Evolutionary conservation across 2,329 filamentous ascomycete genomes (phyloP), one percentile per base, ranked within the genome.

Genomic region (Clonostachys rhizophaga): DNA sequence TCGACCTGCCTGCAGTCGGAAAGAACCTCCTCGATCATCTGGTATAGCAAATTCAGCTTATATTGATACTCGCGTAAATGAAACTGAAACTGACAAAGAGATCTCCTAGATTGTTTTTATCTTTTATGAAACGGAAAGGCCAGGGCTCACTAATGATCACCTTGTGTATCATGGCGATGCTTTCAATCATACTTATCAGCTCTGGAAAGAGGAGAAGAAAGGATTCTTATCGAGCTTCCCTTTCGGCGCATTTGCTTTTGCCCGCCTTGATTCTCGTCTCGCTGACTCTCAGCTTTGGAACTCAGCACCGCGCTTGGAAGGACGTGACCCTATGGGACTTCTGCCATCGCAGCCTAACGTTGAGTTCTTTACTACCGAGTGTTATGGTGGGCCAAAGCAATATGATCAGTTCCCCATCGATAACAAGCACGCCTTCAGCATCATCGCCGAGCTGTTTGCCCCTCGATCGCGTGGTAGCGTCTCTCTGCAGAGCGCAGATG

Each of bases 301-400:
- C 4, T 63, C 68, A 5, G 75, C 79, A 1, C 63, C 69, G 0
- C 67, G 73, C 6, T 46, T 64, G 35, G 60, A 68, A 24, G 77
- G 76, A 5, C 76, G 81, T 5, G 83, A 86, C 53, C 79, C 83
- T 0, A 85, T 86, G 81, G 79, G 76, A 16, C 64, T 85, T 14
- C 74, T 73, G 0, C 62, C 68, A 0, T 59, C 62, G 6, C 82
- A 86, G 55, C 79, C 82, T 0, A 80, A 84, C 54, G 58, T 83
- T 43, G 82, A 85, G 54, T 76, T 83, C 60, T 84, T 83, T 63
- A 79, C 71, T 34, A 83, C 80, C 0, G 81, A 84, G 56, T 78
- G 76, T 54, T 83, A 83, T 52, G 78, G 78, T 5, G 78, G 78
- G 0, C 79, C 80, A 0, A 80, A 79, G 52, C 76, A 82, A 49